Base-by-base conservation (phyloP, 2,329 filamentous ascomycete genomes). In the Aspergillus hortae region DNA sequence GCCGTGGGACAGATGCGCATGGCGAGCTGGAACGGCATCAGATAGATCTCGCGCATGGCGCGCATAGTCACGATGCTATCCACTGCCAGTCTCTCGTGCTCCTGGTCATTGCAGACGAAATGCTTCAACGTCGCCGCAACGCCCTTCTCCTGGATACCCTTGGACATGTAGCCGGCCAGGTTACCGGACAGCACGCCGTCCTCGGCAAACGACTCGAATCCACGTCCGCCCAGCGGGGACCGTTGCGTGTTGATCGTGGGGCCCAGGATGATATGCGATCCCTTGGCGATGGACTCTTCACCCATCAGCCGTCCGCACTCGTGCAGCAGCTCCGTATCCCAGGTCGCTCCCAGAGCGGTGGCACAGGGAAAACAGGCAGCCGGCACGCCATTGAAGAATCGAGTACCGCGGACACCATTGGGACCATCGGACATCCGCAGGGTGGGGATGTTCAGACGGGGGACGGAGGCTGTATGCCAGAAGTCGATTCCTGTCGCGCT, bases 151-250 rank as follows among this genome's bases (percentile, higher is more conserved):
- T 94, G 89, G 49, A 89, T 75, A 6, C 87, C 88, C 44, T 82
- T 84, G 63, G 89, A 86, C 56, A 89, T 89, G 54, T 87, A 80
- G 1, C 86, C 82, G 11, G 87, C 86, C 54, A 91, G 74, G 56
- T 85, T 87, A 30, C 88, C 88, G 0, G 88, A 89, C 4, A 95
- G 77, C 9, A 86, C 80, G 0, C 89, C 89, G 59, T 94, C 90
- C 68, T 94, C 90, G 0, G 88, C 90, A 67, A 91, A 94, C 0
- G 89, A 91, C 70, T 95, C 90, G 60, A 94, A 95, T 57, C 91
- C 91, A 54, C 90, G 81, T 15, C 90, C 90, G n/a, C 89, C 89
- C 0, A 94, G 78, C 0, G 90, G 90, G 46, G 88, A 88, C 14
- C 90, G 82, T 63, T 94, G 89, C 77, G 90, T 86, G 73, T 89